Percentiles rank a stretch among this genome's conserved stretches.
Conservation (phyloP, 352 stramenopile species). For the Pythium angustatum region DNA sequence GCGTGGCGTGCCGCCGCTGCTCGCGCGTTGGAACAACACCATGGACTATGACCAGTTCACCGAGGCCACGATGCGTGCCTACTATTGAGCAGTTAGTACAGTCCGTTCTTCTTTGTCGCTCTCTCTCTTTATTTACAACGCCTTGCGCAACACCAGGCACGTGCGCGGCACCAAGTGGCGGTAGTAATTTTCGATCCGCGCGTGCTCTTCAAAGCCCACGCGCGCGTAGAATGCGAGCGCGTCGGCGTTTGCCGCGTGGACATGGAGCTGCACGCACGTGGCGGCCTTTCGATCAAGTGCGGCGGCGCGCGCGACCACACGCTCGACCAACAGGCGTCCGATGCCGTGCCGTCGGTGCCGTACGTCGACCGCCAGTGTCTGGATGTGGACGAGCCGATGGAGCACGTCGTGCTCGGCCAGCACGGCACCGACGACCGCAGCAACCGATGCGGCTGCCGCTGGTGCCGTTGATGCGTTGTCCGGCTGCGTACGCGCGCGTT, state of each 20-base stretch:
- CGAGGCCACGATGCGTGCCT: conserved; percentile 89
- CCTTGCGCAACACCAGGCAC: conserved; percentile 36
- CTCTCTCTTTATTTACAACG: neutral
- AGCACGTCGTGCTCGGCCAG: conserved; percentile 29
- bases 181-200: conserved; percentile 63
- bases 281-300: conserved; percentile 2
- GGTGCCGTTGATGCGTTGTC: conserved; percentile 31
- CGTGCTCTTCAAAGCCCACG: conserved; percentile 49
- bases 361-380: conserved; percentile 27
- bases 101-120: no score
- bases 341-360: conserved; percentile 21
- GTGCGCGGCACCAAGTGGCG: conserved; percentile 56
- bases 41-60: conserved; percentile 93
- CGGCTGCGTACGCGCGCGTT: neutral
- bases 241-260: conserved; percentile 62
- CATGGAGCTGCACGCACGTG: conserved; percentile 48
- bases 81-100: conserved; percentile 74
- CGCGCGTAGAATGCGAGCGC: conserved; percentile 59
- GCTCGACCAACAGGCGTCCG: conserved; percentile 37
- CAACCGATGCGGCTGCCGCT: conserved; percentile 31
- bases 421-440: conserved; percentile 15
- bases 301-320: conserved; percentile 33
- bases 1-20: conserved; percentile 80
- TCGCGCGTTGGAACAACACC: conserved; percentile 80
- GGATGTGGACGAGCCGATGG: conserved; percentile 28